Base-by-base conservation (phyloP, 306 rosid species). In the Inga laurina region DNA sequence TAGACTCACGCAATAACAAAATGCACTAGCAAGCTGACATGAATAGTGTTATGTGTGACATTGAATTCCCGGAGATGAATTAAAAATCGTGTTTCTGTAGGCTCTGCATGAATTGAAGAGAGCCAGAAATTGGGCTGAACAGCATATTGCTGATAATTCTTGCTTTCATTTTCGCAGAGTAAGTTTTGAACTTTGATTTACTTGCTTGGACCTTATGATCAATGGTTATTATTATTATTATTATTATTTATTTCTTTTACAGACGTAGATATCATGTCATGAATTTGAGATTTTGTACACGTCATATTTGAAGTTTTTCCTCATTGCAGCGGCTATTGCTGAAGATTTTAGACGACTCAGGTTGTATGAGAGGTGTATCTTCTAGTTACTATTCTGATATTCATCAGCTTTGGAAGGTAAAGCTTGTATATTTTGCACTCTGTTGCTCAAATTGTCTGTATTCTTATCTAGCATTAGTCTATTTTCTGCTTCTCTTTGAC, bases 151-250 rank as follows among this genome's bases (percentile, higher is more conserved):
- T 79, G 98, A 96, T 86, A 85, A 84, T 87, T 87, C 93, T 76
- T 92, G 98, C 91, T 93, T 89, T 80, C 98, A 96, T 75, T 93
- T 89, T 82, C 96, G 93, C 75, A 85, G 92, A 84, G 99, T 96
- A 87, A 90, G 99, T 83, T 43, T 71, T 10, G 35, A 43, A 10
- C 27, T 75, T 84, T 75, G 72, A 74, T 72, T 68, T 72, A 43
- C 70, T 21, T 12, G 62, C 81, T 79, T 82, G 82, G 59, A 81
- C 61, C 54, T 81, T 71, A 44, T 75, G 48, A 7, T 35, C 39
- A 75, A 12, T 81, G 59, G 64, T 27, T 27, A 27, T 27, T 27
- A 27, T 27, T 27, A 27, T 27, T 27, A 27, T 27, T 27, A 27
- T 27, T 27, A 27, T 27, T 27, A 27, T 27, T 27, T 27, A 27